Evolutionary conservation across 2,329 filamentous ascomycete species (phyloP).

Genomic region (Mollisia scopiformis): DNA sequence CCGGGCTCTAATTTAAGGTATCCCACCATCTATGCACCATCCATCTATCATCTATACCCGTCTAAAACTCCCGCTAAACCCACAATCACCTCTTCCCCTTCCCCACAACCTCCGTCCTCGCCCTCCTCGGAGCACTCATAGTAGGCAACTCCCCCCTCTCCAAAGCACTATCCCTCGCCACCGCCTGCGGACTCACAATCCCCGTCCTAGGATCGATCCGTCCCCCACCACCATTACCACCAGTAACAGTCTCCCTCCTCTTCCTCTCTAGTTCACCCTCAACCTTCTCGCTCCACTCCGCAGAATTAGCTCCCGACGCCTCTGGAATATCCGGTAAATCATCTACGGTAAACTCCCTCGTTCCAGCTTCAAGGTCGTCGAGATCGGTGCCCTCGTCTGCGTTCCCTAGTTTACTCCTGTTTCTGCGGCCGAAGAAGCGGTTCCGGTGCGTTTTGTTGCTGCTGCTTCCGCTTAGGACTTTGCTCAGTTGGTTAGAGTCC

Average conservation of each 20-base stretch:
- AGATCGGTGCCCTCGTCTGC: slow-evolving; percentile 31
- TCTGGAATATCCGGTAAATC: slow-evolving; percentile 51
- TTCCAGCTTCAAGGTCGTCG: slow-evolving; percentile 34
- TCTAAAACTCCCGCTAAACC: background rate
- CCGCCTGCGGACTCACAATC: slow-evolving; percentile 35
- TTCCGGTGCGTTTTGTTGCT: slow-evolving; percentile 53
- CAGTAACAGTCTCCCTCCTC: background rate
- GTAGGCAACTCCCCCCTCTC: slow-evolving; percentile 30
- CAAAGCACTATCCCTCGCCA: slow-evolving; percentile 27
- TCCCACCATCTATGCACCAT: background rate
- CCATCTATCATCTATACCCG: background rate
- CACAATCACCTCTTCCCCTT: background rate
- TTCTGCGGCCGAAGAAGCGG: slow-evolving; percentile 60
- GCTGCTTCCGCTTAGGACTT: slow-evolving; percentile 36
- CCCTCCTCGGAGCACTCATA: background rate
- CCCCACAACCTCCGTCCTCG: background rate
- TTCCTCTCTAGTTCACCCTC: slow-evolving; percentile 2
- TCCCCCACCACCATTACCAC: background rate
- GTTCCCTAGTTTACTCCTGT: slow-evolving; percentile 32
- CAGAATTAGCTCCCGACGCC: slow-evolving; percentile 18
- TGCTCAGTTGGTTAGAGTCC: slow-evolving; percentile 32
- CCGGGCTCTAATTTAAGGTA: background rate
- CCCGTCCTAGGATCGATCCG: slow-evolving; percentile 38
- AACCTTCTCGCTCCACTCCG: slow-evolving; percentile 14
- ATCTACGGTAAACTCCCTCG: slow-evolving; percentile 16